Evolutionary conservation across 257 asterid species (phyloP), one percentile per base, ranked within the genome.

Genomic region (Nicotiana sylvestris): DNA sequence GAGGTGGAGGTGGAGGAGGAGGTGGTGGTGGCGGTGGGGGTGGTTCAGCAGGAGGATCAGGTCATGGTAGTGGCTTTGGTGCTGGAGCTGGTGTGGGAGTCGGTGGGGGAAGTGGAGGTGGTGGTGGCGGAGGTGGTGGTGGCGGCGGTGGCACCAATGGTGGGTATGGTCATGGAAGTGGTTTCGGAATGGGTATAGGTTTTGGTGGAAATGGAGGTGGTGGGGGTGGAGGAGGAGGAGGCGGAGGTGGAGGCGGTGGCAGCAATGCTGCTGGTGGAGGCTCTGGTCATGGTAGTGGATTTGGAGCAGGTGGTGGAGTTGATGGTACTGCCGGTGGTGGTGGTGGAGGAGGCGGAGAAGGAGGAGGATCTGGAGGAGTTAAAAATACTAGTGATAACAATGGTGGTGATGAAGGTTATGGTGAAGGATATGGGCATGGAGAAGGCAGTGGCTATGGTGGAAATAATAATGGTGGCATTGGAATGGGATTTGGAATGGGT

Each of bases 341-440:
- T 33, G 60, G 49, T 1, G 70, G 49, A 27, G 61, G 65, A 0
- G 80, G 51, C 0, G 82, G 30, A 16, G 80, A 25, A 13, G 67
- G n/a, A 15, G 84, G 85, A 53, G 69, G 53, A 66, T 5, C 1
- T 4, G 83, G 76, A 25, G 82, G 49, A 12, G 86, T 53, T 66
- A 18, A 67, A 49, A 85, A 77, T 7, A 49, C 68, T 0, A 80
- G 66, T 10, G 82, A 77, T 35, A 82, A 72, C 0, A 33, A 53
- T n/a, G 84, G 82, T 13, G 49, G 29, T 39, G 85, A 17, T 32
- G 66, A 72, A 58, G 85, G 76, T n/a, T 25, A 21, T 25, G 85
- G 84, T 27, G 83, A 51, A 46, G 86, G 81, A 5, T 81, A 70
- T 12, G 84, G 86, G 17, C 56, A 66, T 11, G 86, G 86, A 33